A percentile compares a stretch with the other conserved stretches of the same genome.
Evolutionary conservation across 1,139 yeast species (phyloP).

Genomic region (Yarrowia galli): DNA sequence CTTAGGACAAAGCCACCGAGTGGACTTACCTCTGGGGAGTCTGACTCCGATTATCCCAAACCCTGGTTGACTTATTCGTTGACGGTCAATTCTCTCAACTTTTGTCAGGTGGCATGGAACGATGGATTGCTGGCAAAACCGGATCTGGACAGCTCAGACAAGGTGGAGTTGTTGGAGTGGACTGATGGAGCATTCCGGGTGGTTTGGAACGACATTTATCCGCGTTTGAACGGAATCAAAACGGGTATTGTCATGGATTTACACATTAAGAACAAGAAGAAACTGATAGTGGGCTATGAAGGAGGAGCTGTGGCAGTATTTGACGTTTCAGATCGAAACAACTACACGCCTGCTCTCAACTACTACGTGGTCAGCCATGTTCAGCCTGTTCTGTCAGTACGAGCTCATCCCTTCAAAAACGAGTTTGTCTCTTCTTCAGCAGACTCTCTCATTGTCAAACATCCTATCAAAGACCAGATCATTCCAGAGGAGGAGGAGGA

Average conservation of each 20-base stretch:
- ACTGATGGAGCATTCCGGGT: conserved; percentile 19
- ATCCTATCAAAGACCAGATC: conserved; percentile 40
- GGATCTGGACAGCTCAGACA: conserved; percentile 19
- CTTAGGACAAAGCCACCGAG: conserved; percentile 40
- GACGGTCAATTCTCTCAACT: conserved; percentile 54
- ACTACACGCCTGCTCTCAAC: conserved; percentile 39
- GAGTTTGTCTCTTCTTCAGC: conserved; percentile 50
- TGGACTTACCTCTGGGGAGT: conserved; percentile 39
- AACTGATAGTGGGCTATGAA: conserved; percentile 52
- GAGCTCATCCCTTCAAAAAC: conserved; percentile 41
- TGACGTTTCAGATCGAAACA: conserved; percentile 40
- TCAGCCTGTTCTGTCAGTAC: conserved; percentile 51
- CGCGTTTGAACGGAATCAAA: conserved; percentile 40
- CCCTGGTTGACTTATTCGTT: conserved; percentile 52
- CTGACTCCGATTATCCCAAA: conserved; percentile 42
- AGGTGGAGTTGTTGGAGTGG: conserved; percentile 25
- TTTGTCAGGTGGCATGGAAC: conserved; percentile 49
- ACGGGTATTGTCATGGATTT: conserved; percentile 54
- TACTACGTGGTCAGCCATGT: conserved; percentile 46
- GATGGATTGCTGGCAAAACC: conserved; percentile 10
- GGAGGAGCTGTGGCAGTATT: conserved; percentile 51
- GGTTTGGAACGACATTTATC: conserved; percentile 7
- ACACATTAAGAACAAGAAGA: conserved; percentile 40
- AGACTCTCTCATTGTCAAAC: conserved; percentile 48
- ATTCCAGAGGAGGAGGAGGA: conserved; percentile 12